phyloP scores from a whole-genome alignment of 2,329 filamentous ascomycete genomes.

The Basipetospora sp. region DNA sequence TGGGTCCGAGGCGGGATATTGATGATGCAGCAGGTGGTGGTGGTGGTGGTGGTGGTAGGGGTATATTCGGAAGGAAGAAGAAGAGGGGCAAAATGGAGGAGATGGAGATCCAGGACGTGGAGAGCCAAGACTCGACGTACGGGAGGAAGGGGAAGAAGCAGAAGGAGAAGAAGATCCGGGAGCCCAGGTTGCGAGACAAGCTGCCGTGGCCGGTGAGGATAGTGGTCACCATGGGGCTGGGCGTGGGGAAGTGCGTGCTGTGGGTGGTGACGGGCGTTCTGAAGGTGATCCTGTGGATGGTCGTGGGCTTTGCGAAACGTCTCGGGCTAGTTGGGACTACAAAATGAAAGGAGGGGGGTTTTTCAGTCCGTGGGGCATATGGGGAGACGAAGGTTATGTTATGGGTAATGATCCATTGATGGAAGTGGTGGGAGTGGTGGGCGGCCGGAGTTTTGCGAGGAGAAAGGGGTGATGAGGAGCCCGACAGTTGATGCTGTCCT shows the following conservation, averaged over 20 bases:
- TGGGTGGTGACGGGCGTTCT: conserved; percentile 43
- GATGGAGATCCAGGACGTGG: conserved; percentile 43
- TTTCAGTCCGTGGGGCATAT: no score
- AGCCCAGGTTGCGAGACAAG: conserved; percentile 25
- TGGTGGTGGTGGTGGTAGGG: neutral
- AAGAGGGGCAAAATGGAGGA: conserved; percentile 33
- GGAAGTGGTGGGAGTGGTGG: no score
- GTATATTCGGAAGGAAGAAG: conserved; percentile 10
- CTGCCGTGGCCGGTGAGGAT: conserved; percentile 34
- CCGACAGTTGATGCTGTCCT: neutral
- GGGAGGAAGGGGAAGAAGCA: conserved; percentile 1
- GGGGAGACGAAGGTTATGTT: no score
- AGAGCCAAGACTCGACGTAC: conserved; percentile 34
- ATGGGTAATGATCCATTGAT: no score
- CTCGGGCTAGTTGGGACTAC: conserved; percentile 17
- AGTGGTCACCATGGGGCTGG: conserved; percentile 35
- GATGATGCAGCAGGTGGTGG: conserved; percentile 2
- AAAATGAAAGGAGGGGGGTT: neutral
- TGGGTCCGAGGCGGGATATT: no score
- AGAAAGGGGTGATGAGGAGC: neutral
- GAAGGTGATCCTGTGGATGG: conserved; percentile 35
- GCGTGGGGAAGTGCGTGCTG: conserved; percentile 41
- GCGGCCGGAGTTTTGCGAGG: no score
- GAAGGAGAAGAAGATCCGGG: conserved; percentile 12
- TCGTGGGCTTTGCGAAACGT: conserved; percentile 36